phyloP scores from a whole-genome alignment of 2,329 filamentous ascomycete species.

The Calycina herbarum region DNA sequence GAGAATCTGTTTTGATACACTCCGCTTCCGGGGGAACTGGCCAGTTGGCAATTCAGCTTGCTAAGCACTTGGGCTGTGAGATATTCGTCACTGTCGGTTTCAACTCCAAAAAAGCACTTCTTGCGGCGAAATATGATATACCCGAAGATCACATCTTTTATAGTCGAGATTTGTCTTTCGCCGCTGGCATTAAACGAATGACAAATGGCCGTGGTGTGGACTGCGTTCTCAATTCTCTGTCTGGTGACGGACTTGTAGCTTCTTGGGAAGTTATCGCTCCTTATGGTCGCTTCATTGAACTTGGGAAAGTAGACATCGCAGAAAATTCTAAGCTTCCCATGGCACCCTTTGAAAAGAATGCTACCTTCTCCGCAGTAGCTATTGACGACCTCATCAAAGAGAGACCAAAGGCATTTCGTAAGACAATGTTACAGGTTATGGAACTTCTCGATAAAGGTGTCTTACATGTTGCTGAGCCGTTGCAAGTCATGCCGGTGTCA shows the following conservation, averaged over 20 bases:
- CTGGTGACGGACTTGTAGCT: slow-evolving; percentile 38
- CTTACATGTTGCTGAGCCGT: background rate
- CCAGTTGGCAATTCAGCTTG: slow-evolving; percentile 35
- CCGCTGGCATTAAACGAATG: slow-evolving; percentile 32
- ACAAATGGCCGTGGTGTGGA: slow-evolving; percentile 32
- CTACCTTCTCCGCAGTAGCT: slow-evolving; percentile 44
- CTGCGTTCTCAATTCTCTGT: slow-evolving; percentile 32
- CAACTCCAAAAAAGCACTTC: too few species aligned
- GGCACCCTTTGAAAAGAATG: slow-evolving; percentile 39
- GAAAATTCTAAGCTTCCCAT: slow-evolving; percentile 36
- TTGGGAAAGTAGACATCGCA: slow-evolving; percentile 34
- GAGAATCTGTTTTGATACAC: slow-evolving; percentile 38
- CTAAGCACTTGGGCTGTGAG: slow-evolving; percentile 27
- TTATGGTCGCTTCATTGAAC: slow-evolving; percentile 41
- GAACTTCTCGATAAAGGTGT: background rate
- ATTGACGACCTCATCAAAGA: background rate
- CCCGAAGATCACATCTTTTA: slow-evolving; percentile 42
- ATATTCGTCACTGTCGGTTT: slow-evolving; percentile 36
- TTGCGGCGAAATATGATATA: background rate
- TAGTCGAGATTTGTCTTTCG: slow-evolving; percentile 39
- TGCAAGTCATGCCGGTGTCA: background rate
- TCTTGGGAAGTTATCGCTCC: slow-evolving; percentile 44
- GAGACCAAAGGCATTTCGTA: background rate
- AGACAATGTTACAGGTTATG: background rate
- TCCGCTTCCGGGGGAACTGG: slow-evolving; percentile 36